Percentiles rank a stretch among this genome's conserved stretches.
Evolutionary conservation across 2,329 filamentous ascomycete species (phyloP).

Genomic region (Exserohilum turcica): DNA sequence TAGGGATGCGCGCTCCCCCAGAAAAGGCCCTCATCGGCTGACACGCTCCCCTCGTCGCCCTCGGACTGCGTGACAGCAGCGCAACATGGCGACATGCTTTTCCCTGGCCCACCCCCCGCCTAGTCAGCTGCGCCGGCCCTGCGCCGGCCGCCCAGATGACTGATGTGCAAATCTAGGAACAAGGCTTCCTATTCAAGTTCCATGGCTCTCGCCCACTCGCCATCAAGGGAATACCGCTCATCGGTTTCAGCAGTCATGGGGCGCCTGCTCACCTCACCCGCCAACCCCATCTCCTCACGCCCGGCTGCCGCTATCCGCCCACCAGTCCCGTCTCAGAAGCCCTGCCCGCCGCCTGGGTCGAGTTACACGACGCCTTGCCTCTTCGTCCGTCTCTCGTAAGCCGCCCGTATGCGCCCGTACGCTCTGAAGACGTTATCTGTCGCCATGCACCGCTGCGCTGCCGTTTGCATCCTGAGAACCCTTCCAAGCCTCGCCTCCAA

Average conservation of each 20-base stretch:
- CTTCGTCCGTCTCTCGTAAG: conserved; percentile 29
- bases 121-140: conserved; percentile 44
- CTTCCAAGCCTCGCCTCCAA: conserved; percentile 17
- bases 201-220: conserved; percentile 18
- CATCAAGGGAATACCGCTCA: conserved; percentile 22
- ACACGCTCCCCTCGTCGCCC: not conserved
- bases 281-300: not conserved
- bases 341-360: conserved; percentile 19
- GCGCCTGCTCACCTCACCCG: conserved; percentile 1
- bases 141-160: conserved; percentile 42
- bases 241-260: conserved; percentile 42
- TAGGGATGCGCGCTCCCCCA: conserved; percentile 1
- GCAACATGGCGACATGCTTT: conserved; percentile 24
- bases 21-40: not conserved
- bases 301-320: conserved; percentile 7
- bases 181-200: conserved; percentile 29
- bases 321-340: conserved; percentile 23
- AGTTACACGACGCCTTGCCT: not conserved
- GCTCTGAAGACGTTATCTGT: conserved; percentile 27
- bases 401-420: conserved; percentile 14
- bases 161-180: conserved; percentile 40
- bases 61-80: conserved; percentile 9
- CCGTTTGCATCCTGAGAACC: conserved; percentile 13
- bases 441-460: conserved; percentile 14
- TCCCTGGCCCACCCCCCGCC: conserved; percentile 31